These are phyloP conservation scores for Candida labiduridarum DNA, from an alignment of 1,139 yeast genomes.

Conservation along the genomic window DNA sequence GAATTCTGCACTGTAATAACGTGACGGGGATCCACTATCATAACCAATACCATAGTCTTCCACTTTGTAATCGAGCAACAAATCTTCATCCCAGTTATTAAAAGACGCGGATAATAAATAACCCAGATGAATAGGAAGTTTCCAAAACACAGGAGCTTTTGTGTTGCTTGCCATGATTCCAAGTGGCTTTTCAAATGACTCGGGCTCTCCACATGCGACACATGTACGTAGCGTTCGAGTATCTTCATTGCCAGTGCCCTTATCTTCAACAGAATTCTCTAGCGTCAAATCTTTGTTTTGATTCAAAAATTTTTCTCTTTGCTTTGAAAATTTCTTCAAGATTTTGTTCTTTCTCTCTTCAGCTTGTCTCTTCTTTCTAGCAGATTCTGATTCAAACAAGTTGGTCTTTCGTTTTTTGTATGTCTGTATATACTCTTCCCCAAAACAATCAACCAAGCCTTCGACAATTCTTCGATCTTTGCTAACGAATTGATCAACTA, in stretches of 20 bases:
- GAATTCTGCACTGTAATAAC: conserved; percentile 6
- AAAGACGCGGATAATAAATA: conserved; percentile 23
- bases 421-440: conserved; percentile 51
- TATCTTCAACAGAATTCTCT: conserved; percentile 12
- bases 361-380: conserved; percentile 46
- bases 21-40: not conserved
- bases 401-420: conserved; percentile 34
- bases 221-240: conserved; percentile 39
- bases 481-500: conserved; percentile 51
- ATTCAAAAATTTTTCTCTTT: conserved; percentile 40
- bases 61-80: conserved; percentile 15
- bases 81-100: conserved; percentile 23
- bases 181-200: conserved; percentile 45
- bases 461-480: conserved; percentile 53
- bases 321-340: conserved; percentile 44
- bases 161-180: conserved; percentile 54
- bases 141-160: conserved; percentile 47
- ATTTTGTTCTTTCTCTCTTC: conserved; percentile 40
- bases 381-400: conserved; percentile 37
- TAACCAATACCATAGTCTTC: conserved; percentile 32
- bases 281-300: conserved; percentile 28
- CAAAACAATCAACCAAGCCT: conserved; percentile 57
- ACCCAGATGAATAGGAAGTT: conserved; percentile 35
- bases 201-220: conserved; percentile 68
- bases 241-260: conserved; percentile 14